Evolutionary conservation across 2,329 filamentous ascomycete species (phyloP).

Genomic region (Alternaria triticimaculans): DNA sequence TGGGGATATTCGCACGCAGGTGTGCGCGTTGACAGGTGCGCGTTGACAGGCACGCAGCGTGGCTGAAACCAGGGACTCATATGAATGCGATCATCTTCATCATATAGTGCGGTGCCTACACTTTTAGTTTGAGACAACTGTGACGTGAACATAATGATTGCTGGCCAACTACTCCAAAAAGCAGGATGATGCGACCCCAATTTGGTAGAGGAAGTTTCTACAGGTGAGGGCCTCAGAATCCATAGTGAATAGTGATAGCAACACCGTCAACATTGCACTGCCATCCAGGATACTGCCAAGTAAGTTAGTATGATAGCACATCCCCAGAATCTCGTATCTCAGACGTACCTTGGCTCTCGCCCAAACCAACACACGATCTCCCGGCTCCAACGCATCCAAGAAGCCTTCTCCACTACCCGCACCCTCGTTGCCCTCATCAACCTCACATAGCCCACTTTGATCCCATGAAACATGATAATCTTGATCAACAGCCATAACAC

Average conservation of each 20-base stretch:
- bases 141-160: background rate
- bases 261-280: slow-evolving; percentile 31
- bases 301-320: background rate
- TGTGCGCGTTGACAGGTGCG: no score
- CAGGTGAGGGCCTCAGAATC: slow-evolving; percentile 10
- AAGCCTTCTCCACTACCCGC: slow-evolving; percentile 37
- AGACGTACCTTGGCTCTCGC: slow-evolving; percentile 41
- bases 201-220: background rate
- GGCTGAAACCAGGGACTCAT: background rate
- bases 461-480: slow-evolving; percentile 33
- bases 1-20: no score
- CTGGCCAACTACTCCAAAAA: no score
- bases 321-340: background rate
- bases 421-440: slow-evolving; percentile 27
- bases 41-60: no score
- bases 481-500: slow-evolving; percentile 22
- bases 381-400: slow-evolving; percentile 29
- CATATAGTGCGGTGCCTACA: no score
- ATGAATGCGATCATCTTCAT: background rate
- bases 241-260: slow-evolving; percentile 28
- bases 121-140: background rate
- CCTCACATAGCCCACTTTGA: background rate
- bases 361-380: slow-evolving; percentile 40
- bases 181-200: background rate
- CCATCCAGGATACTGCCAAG: slow-evolving; percentile 38